Percentiles rank a stretch among this genome's conserved stretches.
phyloP scores from a whole-genome alignment of 306 rosid species.

The Gastrolobium villosum region DNA sequence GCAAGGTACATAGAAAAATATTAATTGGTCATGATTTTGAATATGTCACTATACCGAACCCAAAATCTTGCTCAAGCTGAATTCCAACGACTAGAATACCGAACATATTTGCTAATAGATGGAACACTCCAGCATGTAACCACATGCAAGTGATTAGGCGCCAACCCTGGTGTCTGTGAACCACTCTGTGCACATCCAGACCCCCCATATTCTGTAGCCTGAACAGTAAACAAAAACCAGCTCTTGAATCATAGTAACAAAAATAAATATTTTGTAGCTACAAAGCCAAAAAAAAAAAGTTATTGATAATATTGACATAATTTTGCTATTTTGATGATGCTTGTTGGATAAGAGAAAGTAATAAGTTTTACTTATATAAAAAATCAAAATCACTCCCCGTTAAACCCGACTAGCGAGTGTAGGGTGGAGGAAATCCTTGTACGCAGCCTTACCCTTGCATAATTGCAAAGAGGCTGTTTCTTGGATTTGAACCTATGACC shows the following conservation, averaged over 20 bases:
- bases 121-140: slow-evolving; percentile 86
- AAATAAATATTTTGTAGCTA: neutral
- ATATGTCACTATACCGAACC: slow-evolving; percentile 38
- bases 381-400: too few relatives aligned
- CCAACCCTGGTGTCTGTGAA: slow-evolving; percentile 73
- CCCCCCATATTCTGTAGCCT: slow-evolving; percentile 85
- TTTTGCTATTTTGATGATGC: neutral
- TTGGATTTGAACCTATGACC: too few relatives aligned
- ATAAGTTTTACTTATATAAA: neutral
- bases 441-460: too few relatives aligned
- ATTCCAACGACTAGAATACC: slow-evolving; percentile 56
- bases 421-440: too few relatives aligned
- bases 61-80: slow-evolving; percentile 43
- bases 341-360: neutral
- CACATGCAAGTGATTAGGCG: slow-evolving; percentile 81
- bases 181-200: slow-evolving; percentile 66
- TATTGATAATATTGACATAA: neutral
- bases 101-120: slow-evolving; percentile 80
- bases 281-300: neutral
- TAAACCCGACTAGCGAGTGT: too few relatives aligned
- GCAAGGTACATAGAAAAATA: slow-evolving; percentile 10
- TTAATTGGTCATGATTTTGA: neutral
- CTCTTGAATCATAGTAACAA: slow-evolving; percentile 18
- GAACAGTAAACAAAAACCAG: slow-evolving; percentile 39
- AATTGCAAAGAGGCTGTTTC: too few relatives aligned